Evolutionary conservation across 805 yeast species (phyloP), one percentile per base, ranked within the genome.

Genomic region (Candida multigemmis): DNA sequence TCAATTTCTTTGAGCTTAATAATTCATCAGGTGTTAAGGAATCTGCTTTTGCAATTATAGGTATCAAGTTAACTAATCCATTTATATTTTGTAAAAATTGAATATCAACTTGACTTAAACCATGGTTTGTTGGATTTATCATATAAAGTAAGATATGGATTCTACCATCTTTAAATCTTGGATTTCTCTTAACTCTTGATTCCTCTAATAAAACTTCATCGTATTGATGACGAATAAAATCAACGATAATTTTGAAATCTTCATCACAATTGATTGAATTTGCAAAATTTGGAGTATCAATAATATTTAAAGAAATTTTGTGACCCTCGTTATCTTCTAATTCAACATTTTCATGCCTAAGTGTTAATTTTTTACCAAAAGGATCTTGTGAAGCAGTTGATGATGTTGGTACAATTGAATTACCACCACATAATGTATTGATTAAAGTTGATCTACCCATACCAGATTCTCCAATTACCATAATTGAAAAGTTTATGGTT

Each of bases 401-500:
- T 2, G 82, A 71, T 1, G 76, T 66, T 22, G 80, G 84, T 8
- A 81, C 89, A 20, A 86, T 86, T 21, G 58, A 43, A 40, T 80
- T 76, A 38, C 86, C 91, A 33, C 82, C 94, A 58, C 96, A 86
- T 28, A 86, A 64, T 19, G 94, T 80, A 59, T 87, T 86, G 50
- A 87, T 83, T 44, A 86, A 79, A 4, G 95, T 86, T n/a, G 94
- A 80, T 50, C 95, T 71, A 11, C 96, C 96, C 24, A 76, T 61
- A 2, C 96, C 96, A 24, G 78, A 73, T 47, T 82, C 80, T 22
- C 96, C 96, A 30, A 84, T 77, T 20, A 83, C 77, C 89, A 86
- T 77, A 33, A 82, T 50, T 13, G 93, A 79, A 63, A 86, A 84
- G 46, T 82, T 83, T 59, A 83, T 74, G 18, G 86, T 81, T 55